Base-by-base conservation (phyloP, 345 rosid genomes). In the Schrenkiella parvula region DNA sequence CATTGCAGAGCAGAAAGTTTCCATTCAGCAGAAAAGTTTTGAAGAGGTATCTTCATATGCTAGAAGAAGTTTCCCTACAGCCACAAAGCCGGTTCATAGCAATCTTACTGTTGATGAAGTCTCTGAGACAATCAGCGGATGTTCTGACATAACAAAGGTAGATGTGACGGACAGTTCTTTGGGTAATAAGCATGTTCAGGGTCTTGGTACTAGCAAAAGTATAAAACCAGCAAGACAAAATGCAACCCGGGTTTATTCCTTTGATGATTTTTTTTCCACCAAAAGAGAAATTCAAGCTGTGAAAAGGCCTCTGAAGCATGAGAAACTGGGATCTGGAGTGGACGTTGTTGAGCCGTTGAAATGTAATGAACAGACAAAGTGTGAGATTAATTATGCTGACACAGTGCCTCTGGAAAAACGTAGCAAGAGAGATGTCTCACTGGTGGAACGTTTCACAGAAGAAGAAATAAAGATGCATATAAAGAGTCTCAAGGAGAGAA, bases 391-490 rank as follows among this genome's bases (percentile, higher is more conserved):
- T n/a, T n/a, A n/a, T 26, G 14, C 44, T 64, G 38, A 7, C 50
- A 23, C 67, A 22, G 9, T 5, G 67, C 25, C 50, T 47, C 38
- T 38, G 23, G 42, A 56, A 32, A 71, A 55, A 62, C 55, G 31
- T 62, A 72, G 53, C 22, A 75, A 22, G 64, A 64, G 69, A 25
- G 82, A 69, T 75, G 81, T 68, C 29, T 85, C 87, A 44, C 52
- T 83, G 48, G 64, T 68, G 8, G 91, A 87, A 55, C 58, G 61
- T 67, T 80, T 83, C 76, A 79, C 82, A 10, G 79, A 80, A 50
- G 81, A 78, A 42, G 82, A 83, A 44, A 78, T 87, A 63, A 66
- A 67, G 62, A 68, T 71, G 52, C 89, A 85, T 61, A 26, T 87
- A 44, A 65, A 72, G 73, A 82, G 85, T 70, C 85, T 87, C 28